Evolutionary conservation across 352 stramenopile genomes (phyloP).

Genomic region (Phytophthora vignae): DNA sequence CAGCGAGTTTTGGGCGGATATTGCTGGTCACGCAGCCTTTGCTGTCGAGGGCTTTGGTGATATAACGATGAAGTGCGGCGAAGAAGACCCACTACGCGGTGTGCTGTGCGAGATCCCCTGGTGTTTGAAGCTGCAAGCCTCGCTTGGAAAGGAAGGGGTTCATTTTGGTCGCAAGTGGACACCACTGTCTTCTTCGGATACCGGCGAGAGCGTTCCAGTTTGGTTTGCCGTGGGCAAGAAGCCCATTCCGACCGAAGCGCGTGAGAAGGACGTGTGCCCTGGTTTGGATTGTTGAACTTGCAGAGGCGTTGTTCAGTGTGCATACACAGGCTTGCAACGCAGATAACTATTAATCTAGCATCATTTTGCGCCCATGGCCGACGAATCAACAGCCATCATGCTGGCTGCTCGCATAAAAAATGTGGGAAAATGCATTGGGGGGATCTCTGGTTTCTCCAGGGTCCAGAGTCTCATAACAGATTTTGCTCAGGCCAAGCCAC

Average conservation of each 20-base stretch:
- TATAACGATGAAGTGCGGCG: constrained; percentile 38
- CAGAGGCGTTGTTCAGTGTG: not conserved
- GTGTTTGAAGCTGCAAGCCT: constrained; percentile 35
- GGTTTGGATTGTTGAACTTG: constrained; percentile 2
- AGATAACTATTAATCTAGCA: not conserved
- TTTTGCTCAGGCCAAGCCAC: constrained; percentile 7
- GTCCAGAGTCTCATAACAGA: constrained; percentile 9
- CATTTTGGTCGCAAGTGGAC: constrained; percentile 51
- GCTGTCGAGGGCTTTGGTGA: constrained; percentile 15
- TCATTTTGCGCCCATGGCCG: not conserved
- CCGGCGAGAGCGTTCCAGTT: constrained; percentile 6
- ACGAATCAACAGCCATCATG: not conserved
- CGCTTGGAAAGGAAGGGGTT: constrained; percentile 18
- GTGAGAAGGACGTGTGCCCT: constrained; percentile 22
- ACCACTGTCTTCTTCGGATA: constrained; percentile 14
- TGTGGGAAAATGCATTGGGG: constrained; percentile 12
- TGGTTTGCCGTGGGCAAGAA: constrained; percentile 22
- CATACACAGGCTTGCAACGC: not conserved
- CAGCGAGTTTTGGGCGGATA: constrained; percentile 55
- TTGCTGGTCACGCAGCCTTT: constrained; percentile 18
- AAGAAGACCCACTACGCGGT: constrained; percentile 46
- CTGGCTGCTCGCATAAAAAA: constrained; percentile 4
- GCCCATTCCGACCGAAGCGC: constrained; percentile 6
- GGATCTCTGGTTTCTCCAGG: not conserved
- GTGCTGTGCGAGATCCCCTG: constrained; percentile 43